These are phyloP conservation scores for Botryotinia calthae DNA, from an alignment of 2,329 filamentous ascomycete species.

Conservation along the genomic window DNA sequence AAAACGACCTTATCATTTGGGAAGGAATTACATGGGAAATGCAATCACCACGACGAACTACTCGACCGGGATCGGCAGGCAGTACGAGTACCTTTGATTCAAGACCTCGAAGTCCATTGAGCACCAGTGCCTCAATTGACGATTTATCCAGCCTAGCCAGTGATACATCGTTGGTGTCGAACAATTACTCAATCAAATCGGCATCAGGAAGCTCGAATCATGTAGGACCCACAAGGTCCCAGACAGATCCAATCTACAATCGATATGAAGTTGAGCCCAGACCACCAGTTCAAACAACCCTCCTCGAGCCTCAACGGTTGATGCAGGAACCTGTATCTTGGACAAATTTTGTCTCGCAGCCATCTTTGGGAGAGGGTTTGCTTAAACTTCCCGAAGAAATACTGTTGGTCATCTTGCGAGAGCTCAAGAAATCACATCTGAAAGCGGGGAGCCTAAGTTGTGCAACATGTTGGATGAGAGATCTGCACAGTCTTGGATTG, in stretches of 20 bases:
- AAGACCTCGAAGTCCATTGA: slow-evolving; percentile 34
- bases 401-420: slow-evolving; percentile 53
- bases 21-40: slow-evolving; percentile 25
- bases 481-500: slow-evolving; percentile 52
- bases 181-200: slow-evolving; percentile 9
- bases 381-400: slow-evolving; percentile 58
- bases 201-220: slow-evolving; percentile 14
- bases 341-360: slow-evolving; percentile 16
- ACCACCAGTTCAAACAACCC: slow-evolving; percentile 14
- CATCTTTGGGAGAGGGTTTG: slow-evolving; percentile 50
- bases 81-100: slow-evolving; percentile 32
- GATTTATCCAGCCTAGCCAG: slow-evolving; percentile 30
- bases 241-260: slow-evolving; percentile 21
- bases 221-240: slow-evolving; percentile 28
- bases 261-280: slow-evolving; percentile 24
- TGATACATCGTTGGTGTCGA: slow-evolving; percentile 26
- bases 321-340: slow-evolving; percentile 24
- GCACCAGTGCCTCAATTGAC: slow-evolving; percentile 31
- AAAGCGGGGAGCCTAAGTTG: slow-evolving; percentile 51
- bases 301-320: slow-evolving; percentile 14
- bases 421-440: slow-evolving; percentile 53
- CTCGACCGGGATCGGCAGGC: slow-evolving; percentile 25
- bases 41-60: slow-evolving; percentile 26
- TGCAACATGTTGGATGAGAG: slow-evolving; percentile 64
- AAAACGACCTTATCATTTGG: slow-evolving; percentile 6